A percentile compares a stretch with the other conserved stretches of the same genome.
phyloP scores from a whole-genome alignment of 257 asterid species.

The Rubia yunnanensis region DNA sequence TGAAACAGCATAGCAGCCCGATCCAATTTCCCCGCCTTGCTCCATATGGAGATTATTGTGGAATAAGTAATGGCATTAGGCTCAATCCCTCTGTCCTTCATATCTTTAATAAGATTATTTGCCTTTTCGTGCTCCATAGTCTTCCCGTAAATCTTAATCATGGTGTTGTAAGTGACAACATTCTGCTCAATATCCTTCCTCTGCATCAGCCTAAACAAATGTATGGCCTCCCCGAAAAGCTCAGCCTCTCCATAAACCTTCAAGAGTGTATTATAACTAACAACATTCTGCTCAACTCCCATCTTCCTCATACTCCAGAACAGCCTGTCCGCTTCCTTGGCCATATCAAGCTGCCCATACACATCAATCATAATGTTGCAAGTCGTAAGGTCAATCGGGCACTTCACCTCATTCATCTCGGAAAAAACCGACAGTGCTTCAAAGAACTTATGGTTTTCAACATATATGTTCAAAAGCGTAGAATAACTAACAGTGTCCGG shows the following conservation, averaged over 20 bases:
- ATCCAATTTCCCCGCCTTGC: slow-evolving; percentile 74
- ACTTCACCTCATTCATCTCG: slow-evolving; percentile 69
- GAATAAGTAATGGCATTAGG: slow-evolving; percentile 89
- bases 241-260: slow-evolving; percentile 90
- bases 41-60: slow-evolving; percentile 88
- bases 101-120: slow-evolving; percentile 79
- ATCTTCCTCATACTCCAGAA: slow-evolving; percentile 91
- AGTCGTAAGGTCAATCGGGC: slow-evolving; percentile 63
- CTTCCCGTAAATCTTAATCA: slow-evolving; percentile 87
- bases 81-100: slow-evolving; percentile 69
- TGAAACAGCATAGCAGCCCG: slow-evolving; percentile 84
- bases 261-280: slow-evolving; percentile 81
- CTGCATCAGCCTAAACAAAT: slow-evolving; percentile 91
- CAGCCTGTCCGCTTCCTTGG: slow-evolving; percentile 80
- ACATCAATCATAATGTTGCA: slow-evolving; percentile 95
- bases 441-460: slow-evolving; percentile 59
- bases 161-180: slow-evolving; percentile 87
- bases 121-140: slow-evolving; percentile 93
- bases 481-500: slow-evolving; percentile 87
- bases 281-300: slow-evolving; percentile 81
- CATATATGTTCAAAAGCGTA: slow-evolving; percentile 64
- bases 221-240: slow-evolving; percentile 94
- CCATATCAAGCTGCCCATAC: slow-evolving; percentile 93
- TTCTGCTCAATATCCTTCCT: slow-evolving; percentile 77
- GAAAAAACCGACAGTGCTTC: slow-evolving; percentile 74